Base-by-base conservation (phyloP, 2,329 filamentous ascomycete genomes). In the Pseudogymnoascus sp. region DNA sequence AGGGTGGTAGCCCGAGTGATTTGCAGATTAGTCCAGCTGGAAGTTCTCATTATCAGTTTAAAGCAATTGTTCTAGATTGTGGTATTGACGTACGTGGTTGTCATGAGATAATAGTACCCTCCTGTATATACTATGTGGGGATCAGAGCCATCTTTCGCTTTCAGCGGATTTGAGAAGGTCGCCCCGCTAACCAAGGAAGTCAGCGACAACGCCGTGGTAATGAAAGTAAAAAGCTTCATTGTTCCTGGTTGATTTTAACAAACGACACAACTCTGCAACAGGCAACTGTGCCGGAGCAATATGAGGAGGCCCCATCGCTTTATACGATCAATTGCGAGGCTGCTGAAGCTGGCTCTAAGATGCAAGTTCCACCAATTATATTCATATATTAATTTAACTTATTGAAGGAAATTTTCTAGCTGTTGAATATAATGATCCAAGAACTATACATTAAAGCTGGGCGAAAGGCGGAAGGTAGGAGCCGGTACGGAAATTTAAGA, bases 91-190 rank as follows among this genome's bases (percentile, higher is more conserved):
- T n/a, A n/a, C 26, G 80, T 81, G 0, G 82, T 85, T 0, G 81
- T 81, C 67, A 83, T 78, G 29, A 86, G 74, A 65, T 85, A 84
- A 72, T 85, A 85, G 67, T 80, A 84, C 0, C 81, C 82, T 10
- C 77, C 79, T 0, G 75, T 76, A 62, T 78, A 84, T 0, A 79
- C 78, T 5, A 85, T 77, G 65, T 80, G 80, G 0, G 83, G 81
- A 66, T 85, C 82, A 19, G 77, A 79, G 7, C 83, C 82, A 38
- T 80, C 77, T 0, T 76, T 76, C 17, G 74, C 73, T 37, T 79
- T 78, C 60, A 85, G 75, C 0, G 82, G 81, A 64, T 85, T 85
- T 35, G 79, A 79, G 66, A 78, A 84, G 17, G 77, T 74, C 35
- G 59, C 59, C 29, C 26, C 50, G n/a, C 50, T 56, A 33, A 56